These are phyloP conservation scores for Phytophthora pistaciae DNA, from an alignment of 352 stramenopile genomes.

Conservation along the genomic window DNA sequence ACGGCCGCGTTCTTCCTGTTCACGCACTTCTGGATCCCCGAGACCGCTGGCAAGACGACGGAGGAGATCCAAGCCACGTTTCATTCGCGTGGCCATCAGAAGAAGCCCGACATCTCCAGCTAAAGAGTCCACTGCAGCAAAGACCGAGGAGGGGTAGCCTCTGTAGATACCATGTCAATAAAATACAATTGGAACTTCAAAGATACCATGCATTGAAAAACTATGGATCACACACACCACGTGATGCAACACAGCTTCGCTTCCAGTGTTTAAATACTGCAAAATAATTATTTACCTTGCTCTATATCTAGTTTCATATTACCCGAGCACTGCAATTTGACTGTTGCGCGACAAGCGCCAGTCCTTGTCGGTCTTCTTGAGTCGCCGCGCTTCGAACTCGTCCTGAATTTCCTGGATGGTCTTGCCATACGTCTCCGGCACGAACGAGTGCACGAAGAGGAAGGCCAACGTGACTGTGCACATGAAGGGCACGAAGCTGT, in stretches of 20 bases:
- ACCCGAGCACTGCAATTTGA: slow-evolving; percentile 36
- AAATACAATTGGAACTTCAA: background rate
- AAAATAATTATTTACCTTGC: too few species aligned
- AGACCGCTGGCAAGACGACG: slow-evolving; percentile 67
- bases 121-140: background rate
- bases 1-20: slow-evolving; percentile 51
- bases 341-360: slow-evolving; percentile 28
- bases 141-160: background rate
- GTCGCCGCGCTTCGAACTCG: slow-evolving; percentile 36
- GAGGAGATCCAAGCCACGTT: slow-evolving; percentile 71
- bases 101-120: slow-evolving; percentile 12
- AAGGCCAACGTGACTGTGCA: slow-evolving; percentile 49
- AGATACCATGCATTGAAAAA: too few species aligned
- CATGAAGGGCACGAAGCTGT: slow-evolving; percentile 68
- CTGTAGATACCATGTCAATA: slow-evolving; percentile 3
- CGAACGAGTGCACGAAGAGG: slow-evolving; percentile 46
- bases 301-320: background rate
- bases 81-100: slow-evolving; percentile 15
- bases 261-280: too few species aligned
- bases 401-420: slow-evolving; percentile 72
- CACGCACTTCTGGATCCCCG: slow-evolving; percentile 46
- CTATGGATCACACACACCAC: too few species aligned
- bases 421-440: slow-evolving; percentile 75
- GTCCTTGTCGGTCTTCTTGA: slow-evolving; percentile 17
- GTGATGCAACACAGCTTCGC: too few species aligned